A percentile compares a stretch with the other conserved stretches of the same genome.
Conservation (phyloP, 106 monocot genomes). For the Alisma plantagoaquatica region DNA sequence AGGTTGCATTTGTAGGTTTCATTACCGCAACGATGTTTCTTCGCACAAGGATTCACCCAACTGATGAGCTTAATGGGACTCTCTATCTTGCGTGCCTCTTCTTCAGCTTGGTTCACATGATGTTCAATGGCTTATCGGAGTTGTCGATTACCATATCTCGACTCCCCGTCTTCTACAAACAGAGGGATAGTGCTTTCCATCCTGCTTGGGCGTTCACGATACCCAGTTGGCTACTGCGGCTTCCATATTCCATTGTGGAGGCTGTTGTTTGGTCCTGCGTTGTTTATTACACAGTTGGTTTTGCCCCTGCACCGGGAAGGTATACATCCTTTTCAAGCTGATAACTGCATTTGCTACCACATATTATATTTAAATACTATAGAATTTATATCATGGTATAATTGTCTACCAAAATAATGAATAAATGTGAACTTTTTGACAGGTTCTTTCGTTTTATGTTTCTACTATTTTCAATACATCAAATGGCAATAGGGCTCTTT, state of each 20-base stretch:
- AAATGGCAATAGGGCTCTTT: constrained; percentile 14
- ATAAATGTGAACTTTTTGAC: neutral
- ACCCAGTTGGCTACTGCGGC: constrained; percentile 36
- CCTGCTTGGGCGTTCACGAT: constrained; percentile 66
- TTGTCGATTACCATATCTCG: constrained; percentile 45
- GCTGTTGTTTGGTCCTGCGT: constrained; percentile 43
- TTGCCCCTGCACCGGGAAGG: constrained; percentile 53
- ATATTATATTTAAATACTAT: too few relatives aligned
- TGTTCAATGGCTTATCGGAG: constrained; percentile 81
- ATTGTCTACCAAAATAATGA: neutral
- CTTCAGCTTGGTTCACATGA: constrained; percentile 44
- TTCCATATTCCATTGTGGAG: constrained; percentile 53
- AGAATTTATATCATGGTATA: neutral
- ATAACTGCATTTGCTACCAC: too few relatives aligned
- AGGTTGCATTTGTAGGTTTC: constrained; percentile 35
- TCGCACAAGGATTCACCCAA: constrained; percentile 33
- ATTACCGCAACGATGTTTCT: constrained; percentile 61
- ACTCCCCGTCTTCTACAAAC: constrained; percentile 68
- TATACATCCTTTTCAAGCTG: too few relatives aligned
- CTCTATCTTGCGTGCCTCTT: constrained; percentile 45
- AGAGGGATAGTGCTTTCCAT: constrained; percentile 44
- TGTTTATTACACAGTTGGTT: constrained; percentile 66
- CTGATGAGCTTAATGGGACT: constrained; percentile 34
- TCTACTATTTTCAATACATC: constrained; percentile 15
- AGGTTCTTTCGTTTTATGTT: constrained; percentile 17